phyloP scores from a whole-genome alignment of 805 yeast genomes.

The Metschnikowia continentalis region DNA sequence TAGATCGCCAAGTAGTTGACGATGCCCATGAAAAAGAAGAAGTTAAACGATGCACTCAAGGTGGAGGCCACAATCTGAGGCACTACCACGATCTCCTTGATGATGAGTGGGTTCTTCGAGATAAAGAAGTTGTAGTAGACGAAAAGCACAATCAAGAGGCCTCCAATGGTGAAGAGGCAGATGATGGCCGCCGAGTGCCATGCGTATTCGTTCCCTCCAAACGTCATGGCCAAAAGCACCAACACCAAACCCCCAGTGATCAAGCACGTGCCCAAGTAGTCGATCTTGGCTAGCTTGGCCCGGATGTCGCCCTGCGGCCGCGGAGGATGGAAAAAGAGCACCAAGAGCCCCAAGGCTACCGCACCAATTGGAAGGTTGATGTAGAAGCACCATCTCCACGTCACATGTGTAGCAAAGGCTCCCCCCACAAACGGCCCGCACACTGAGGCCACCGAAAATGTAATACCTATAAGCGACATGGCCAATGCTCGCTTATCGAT shows the following conservation, averaged over 20 bases:
- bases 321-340: constrained; percentile 46
- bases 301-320: constrained; percentile 35
- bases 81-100: constrained; percentile 35
- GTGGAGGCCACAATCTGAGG: constrained; percentile 37
- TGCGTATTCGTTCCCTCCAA: constrained; percentile 49
- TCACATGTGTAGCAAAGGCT: constrained; percentile 50
- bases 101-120: constrained; percentile 46
- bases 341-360: constrained; percentile 33
- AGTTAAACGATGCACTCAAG: constrained; percentile 31
- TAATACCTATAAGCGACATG: constrained; percentile 36
- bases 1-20: constrained; percentile 34
- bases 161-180: constrained; percentile 45
- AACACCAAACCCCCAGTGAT: constrained; percentile 43
- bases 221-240: constrained; percentile 46
- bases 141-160: constrained; percentile 31
- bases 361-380: constrained; percentile 68
- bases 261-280: constrained; percentile 46
- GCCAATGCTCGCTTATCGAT: constrained; percentile 35
- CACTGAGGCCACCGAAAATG: constrained; percentile 49
- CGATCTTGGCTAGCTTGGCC: constrained; percentile 41
- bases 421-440: constrained; percentile 68
- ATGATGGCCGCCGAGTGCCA: constrained; percentile 59
- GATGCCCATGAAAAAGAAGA: constrained; percentile 38
- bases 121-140: constrained; percentile 38
- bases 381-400: constrained; percentile 80